A percentile compares a stretch with the other conserved stretches of the same genome.
Conservation (phyloP, 106 monocot genomes). For the Vanilla planifolia region DNA sequence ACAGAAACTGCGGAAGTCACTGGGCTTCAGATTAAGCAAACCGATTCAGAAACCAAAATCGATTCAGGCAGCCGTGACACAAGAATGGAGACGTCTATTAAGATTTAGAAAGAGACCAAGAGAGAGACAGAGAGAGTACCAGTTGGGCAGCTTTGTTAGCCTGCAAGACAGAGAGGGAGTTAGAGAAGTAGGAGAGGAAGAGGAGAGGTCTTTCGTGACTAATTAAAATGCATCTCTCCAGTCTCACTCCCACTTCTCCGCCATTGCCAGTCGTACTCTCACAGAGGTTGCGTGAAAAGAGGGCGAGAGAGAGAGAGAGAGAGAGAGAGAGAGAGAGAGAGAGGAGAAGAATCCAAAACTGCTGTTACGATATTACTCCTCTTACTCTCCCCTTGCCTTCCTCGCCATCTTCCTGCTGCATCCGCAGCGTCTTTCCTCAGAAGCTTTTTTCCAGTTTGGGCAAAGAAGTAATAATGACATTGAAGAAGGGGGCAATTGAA, state of each 20-base stretch:
- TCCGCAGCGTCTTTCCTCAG: neutral
- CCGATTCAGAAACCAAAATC: neutral
- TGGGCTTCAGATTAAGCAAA: neutral
- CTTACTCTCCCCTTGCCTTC: neutral
- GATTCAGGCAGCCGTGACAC: too few species aligned
- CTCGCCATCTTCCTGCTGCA: constrained; percentile 5
- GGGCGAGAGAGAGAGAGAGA: neutral
- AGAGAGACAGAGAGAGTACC: constrained; percentile 6
- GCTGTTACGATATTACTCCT: constrained; percentile 5
- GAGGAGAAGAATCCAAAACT: constrained; percentile 1
- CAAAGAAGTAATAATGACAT: constrained; percentile 5
- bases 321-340: constrained; percentile 7
- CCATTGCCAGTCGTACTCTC: constrained; percentile 12
- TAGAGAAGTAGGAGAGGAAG: neutral
- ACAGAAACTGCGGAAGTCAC: neutral
- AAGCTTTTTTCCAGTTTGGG: constrained; percentile 1
- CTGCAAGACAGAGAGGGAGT: neutral
- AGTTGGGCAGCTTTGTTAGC: too few species aligned
- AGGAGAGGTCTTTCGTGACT: neutral
- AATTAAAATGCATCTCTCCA: neutral
- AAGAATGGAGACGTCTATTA: neutral
- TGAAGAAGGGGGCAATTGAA: neutral
- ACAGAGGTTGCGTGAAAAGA: neutral
- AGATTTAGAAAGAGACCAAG: neutral
- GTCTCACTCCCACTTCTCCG: neutral